phyloP scores from a whole-genome alignment of 78 protist species.

The Dictyostelium discoideum region DNA sequence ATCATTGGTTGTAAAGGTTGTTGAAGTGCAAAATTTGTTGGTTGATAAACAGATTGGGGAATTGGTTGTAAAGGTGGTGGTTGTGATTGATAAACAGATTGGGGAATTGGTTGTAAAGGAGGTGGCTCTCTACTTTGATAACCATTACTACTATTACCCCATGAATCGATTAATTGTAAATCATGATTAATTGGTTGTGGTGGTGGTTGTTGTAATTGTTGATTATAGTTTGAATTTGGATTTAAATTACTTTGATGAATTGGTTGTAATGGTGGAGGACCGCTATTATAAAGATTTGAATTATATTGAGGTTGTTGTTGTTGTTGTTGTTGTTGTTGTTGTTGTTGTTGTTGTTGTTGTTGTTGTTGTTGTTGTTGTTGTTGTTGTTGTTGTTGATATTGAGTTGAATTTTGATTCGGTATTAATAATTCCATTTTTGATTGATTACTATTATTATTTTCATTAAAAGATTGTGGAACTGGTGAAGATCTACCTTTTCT shows the following conservation, averaged over 20 bases:
- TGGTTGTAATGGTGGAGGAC: conserved; percentile 1
- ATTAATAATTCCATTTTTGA: background rate
- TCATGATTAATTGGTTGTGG: conserved; percentile 1
- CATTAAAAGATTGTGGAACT: background rate
- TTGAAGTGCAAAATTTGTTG: background rate
- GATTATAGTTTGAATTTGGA: background rate
- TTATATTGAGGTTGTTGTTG: background rate
- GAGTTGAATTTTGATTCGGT: background rate
- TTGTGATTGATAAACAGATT: background rate
- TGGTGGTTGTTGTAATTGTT: background rate
- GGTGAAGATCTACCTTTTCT: conserved; percentile 43
- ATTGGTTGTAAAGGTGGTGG: conserved; percentile 1
- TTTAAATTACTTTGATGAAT: conserved; percentile 10
- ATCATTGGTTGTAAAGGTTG: conserved; percentile 12
- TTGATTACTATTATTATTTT: background rate
- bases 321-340: background rate
- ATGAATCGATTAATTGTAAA: background rate
- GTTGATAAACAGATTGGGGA: background rate
- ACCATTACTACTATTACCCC: background rate
- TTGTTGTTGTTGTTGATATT: background rate
- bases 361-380: background rate
- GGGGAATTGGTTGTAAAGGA: background rate
- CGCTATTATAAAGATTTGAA: background rate
- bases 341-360: background rate
- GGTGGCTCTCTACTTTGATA: background rate